A percentile compares a stretch with the other conserved stretches of the same genome.
Conservation (phyloP, 495 filamentous ascomycete genomes). For the Penicilliopsis zonata region DNA sequence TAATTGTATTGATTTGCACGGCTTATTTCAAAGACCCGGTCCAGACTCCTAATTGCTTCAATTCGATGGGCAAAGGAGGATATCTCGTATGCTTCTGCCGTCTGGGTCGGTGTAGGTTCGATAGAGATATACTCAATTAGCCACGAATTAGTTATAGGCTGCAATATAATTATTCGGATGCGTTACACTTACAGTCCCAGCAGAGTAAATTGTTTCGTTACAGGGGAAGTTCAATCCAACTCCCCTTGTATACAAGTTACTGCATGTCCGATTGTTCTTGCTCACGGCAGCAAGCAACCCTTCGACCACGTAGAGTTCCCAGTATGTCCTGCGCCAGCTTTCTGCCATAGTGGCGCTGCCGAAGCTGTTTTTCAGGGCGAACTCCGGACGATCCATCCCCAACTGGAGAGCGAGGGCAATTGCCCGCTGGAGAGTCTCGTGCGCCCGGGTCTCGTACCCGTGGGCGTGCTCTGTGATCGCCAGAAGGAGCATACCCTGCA, state of each 20-base stretch:
- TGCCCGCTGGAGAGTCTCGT: slow-evolving; percentile 47
- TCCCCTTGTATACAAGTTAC: no score
- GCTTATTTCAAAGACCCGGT: slow-evolving; percentile 47
- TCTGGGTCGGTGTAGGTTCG: no score
- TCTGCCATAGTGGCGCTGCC: slow-evolving; percentile 47
- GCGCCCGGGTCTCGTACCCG: slow-evolving; percentile 45
- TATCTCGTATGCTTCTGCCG: no score
- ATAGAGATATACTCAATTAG: no score
- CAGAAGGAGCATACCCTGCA: slow-evolving; percentile 61
- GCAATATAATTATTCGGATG: no score
- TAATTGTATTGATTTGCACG: slow-evolving; percentile 6
- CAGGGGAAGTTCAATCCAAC: slow-evolving; percentile 16
- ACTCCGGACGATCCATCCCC: slow-evolving; percentile 47
- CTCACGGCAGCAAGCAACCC: slow-evolving; percentile 23
- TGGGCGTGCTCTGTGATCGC: slow-evolving; percentile 56
- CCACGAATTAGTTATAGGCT: no score
- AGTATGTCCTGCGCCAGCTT: slow-evolving; percentile 72
- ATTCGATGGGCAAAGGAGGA: slow-evolving; percentile 20
- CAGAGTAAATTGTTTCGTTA: slow-evolving; percentile 7
- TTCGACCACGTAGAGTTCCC: slow-evolving; percentile 69
- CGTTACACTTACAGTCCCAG: neutral
- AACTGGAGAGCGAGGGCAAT: slow-evolving; percentile 54
- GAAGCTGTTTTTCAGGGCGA: slow-evolving; percentile 14
- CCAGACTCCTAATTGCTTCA: slow-evolving; percentile 50
- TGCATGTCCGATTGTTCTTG: slow-evolving; percentile 8